Conservation (phyloP, 345 rosid genomes). For the Rhizophora mangle region DNA sequence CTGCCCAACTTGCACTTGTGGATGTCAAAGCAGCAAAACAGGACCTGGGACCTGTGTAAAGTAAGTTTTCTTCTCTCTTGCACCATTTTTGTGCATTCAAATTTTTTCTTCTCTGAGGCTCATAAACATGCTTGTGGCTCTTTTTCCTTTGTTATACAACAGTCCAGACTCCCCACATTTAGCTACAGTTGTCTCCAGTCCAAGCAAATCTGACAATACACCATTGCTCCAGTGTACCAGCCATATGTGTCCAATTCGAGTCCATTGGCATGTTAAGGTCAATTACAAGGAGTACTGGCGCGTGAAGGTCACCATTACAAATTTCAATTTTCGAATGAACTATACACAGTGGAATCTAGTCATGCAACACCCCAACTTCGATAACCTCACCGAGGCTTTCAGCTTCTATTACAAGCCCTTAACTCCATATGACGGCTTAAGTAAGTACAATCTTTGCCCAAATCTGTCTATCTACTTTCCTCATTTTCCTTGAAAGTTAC, state of each 20-base stretch:
- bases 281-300: constrained; percentile 5
- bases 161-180: constrained; percentile 27
- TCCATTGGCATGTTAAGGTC: constrained; percentile 6
- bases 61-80: background rate
- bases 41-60: background rate
- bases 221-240: constrained; percentile 2
- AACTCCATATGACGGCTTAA: background rate
- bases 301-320: constrained; percentile 1
- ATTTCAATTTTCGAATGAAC: constrained; percentile 3
- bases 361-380: constrained; percentile 6
- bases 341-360: constrained; percentile 3
- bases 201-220: constrained; percentile 5
- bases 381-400: constrained; percentile 1
- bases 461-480: background rate
- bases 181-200: constrained; percentile 23
- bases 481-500: background rate
- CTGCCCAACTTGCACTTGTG: constrained; percentile 4
- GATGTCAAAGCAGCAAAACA: constrained; percentile 5
- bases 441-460: background rate
- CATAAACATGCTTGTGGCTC: background rate
- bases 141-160: constrained; percentile 4
- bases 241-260: constrained; percentile 7
- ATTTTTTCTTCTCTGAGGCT: background rate
- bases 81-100: background rate
- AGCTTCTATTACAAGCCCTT: constrained; percentile 4